A percentile compares a stretch with the other conserved stretches of the same genome.
Evolutionary conservation across 441 rosid species (phyloP).

Genomic region (Corymbia calophylla): DNA sequence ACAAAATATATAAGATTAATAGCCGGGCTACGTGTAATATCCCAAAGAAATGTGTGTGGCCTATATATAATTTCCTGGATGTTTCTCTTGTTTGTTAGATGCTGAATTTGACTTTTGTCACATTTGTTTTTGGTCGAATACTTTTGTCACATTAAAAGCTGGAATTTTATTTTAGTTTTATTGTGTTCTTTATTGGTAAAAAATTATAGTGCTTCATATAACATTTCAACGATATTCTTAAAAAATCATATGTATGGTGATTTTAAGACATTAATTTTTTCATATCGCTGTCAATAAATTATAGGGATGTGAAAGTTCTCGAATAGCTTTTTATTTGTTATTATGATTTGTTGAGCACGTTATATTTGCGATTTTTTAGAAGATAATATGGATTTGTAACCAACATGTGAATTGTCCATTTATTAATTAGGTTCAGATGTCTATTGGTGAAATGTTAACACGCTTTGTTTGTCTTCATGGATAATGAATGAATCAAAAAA

Average conservation of each 20-base stretch:
- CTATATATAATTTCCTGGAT: neutral
- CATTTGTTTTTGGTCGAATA: neutral
- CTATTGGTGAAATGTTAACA: neutral
- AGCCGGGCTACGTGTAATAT: neutral
- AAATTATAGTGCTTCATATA: neutral
- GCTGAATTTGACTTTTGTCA: neutral
- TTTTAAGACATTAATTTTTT: neutral
- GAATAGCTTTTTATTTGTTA: neutral
- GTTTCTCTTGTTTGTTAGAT: neutral
- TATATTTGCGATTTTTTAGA: neutral
- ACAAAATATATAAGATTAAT: neutral
- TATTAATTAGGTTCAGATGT: neutral
- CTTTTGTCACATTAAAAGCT: neutral
- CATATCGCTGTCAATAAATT: neutral
- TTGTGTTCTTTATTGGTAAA: neutral
- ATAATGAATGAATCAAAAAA: too few relatives aligned
- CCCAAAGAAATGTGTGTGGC: neutral
- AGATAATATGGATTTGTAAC: neutral
- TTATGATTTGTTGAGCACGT: neutral
- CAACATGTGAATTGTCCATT: neutral
- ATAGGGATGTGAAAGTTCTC: neutral
- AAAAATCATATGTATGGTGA: neutral
- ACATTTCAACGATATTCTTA: neutral
- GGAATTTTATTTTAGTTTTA: neutral
- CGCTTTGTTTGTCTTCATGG: too few relatives aligned